Evolutionary conservation across 495 filamentous ascomycete species (phyloP).

Genomic region (Haplographium delicatum): DNA sequence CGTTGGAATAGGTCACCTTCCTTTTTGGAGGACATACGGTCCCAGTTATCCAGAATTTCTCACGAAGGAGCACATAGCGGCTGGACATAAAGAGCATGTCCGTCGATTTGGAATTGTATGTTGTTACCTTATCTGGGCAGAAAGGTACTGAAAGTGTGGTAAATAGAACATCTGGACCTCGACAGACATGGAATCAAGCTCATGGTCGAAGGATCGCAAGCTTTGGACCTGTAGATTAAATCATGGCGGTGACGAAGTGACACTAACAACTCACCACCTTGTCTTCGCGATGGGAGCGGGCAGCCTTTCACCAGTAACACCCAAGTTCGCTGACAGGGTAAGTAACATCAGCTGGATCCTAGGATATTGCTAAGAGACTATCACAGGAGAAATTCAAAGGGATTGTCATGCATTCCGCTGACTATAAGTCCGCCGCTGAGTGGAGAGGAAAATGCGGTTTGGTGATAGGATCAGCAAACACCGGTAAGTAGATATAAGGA

Average conservation of each 20-base stretch:
- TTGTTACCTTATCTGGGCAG: conserved; percentile 9
- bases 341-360: too few relatives aligned
- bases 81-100: not conserved
- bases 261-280: not conserved
- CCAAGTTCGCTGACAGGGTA: not conserved
- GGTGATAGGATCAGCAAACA: conserved; percentile 41
- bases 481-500: conserved; percentile 28
- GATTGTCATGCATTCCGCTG: conserved; percentile 29
- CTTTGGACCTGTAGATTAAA: conserved; percentile 28
- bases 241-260: not conserved
- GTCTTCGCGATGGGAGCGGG: conserved; percentile 2
- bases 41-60: conserved; percentile 30
- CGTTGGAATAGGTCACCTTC: conserved; percentile 25
- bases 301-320: not conserved
- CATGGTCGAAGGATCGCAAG: conserved; percentile 23
- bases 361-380: too few relatives aligned
- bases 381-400: conserved; percentile 27
- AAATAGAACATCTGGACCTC: conserved; percentile 1
- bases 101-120: too few relatives aligned
- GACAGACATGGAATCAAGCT: conserved; percentile 24
- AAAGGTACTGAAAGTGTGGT: not conserved
- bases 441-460: conserved; percentile 34
- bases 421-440: conserved; percentile 24
- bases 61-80: not conserved
- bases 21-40: conserved; percentile 31